These are phyloP conservation scores for Warburgia ugandensis DNA, from an alignment of 164 flowering plant genomes.

Conservation along the genomic window DNA sequence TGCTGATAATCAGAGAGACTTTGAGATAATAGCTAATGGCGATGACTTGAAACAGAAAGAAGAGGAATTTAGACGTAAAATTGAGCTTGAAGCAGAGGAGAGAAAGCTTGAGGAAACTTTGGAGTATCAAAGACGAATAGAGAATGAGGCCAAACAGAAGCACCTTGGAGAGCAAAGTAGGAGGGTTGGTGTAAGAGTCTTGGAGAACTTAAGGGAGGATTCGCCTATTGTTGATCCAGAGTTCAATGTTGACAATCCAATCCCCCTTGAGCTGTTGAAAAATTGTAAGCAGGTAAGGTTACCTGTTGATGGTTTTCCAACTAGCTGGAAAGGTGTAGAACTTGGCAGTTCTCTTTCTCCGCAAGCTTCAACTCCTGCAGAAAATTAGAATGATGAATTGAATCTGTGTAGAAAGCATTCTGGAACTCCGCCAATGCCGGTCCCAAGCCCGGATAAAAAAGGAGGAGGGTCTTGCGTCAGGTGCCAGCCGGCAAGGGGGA, in stretches of 20 bases:
- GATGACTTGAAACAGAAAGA: conserved; percentile 42
- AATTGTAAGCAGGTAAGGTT: conserved; percentile 22
- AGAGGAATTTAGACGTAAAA: conserved; percentile 60
- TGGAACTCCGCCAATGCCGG: no score
- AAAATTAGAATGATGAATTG: no score
- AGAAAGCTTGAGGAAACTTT: conserved; percentile 89
- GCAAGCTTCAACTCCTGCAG: conserved; percentile 1
- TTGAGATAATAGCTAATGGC: conserved; percentile 25
- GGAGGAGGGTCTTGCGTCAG: no score
- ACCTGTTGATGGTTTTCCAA: conserved; percentile 8
- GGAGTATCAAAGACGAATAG: conserved; percentile 87
- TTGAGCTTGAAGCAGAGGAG: conserved; percentile 94
- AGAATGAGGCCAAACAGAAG: conserved; percentile 86
- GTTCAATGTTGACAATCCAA: conserved; percentile 7
- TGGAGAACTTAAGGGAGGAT: conserved; percentile 22
- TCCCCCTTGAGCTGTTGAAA: conserved; percentile 15
- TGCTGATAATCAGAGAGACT: conserved; percentile 38
- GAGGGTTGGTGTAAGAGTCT: conserved; percentile 23
- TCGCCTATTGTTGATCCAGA: conserved; percentile 12
- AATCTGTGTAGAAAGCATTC: no score
- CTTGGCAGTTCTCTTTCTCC: conserved; percentile 7
- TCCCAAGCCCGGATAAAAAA: no score
- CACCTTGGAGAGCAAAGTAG: conserved; percentile 84
- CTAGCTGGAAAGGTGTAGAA: conserved; percentile 2
- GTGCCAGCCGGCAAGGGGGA: no score